Percentiles rank a stretch among this genome's conserved stretches.
Evolutionary conservation across 75 land plant species (phyloP).

Genomic region (Picea sitchensis): DNA sequence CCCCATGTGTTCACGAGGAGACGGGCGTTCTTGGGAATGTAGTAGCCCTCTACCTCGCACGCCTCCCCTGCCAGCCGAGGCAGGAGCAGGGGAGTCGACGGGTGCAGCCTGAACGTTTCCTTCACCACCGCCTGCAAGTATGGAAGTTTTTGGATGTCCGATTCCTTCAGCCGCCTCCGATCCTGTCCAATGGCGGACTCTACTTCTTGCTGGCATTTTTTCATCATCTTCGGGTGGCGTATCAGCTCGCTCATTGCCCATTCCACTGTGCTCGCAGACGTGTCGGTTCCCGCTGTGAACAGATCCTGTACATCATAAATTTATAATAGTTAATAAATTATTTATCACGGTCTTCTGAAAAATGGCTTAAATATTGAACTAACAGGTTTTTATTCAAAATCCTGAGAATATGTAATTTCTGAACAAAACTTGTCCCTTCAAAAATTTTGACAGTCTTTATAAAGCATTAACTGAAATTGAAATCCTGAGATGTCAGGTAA

Average conservation of each 20-base stretch:
- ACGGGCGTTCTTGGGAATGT: constrained; percentile 48
- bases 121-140: constrained; percentile 57
- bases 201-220: constrained; percentile 27
- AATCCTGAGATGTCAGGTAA: too few relatives aligned
- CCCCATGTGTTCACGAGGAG: constrained; percentile 61
- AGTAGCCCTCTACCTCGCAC: constrained; percentile 53
- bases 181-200: not conserved
- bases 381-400: too few relatives aligned
- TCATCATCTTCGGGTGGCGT: constrained; percentile 44
- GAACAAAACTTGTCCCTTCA: too few relatives aligned
- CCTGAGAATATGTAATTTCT: too few relatives aligned
- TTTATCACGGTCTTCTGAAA: too few relatives aligned
- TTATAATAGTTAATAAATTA: too few relatives aligned
- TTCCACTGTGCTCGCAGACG: constrained; percentile 57
- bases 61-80: constrained; percentile 39
- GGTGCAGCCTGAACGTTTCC: constrained; percentile 72
- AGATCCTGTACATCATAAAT: constrained; percentile 30
- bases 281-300: constrained; percentile 56
- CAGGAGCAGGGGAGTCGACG: constrained; percentile 64
- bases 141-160: constrained; percentile 37
- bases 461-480: too few relatives aligned
- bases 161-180: constrained; percentile 31
- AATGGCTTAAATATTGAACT: too few relatives aligned
- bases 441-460: too few relatives aligned
- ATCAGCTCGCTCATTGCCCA: constrained; percentile 68